These are phyloP conservation scores for Digitaria exilis DNA, from an alignment of 202 grass and related monocot species.

Conservation along the genomic window DNA sequence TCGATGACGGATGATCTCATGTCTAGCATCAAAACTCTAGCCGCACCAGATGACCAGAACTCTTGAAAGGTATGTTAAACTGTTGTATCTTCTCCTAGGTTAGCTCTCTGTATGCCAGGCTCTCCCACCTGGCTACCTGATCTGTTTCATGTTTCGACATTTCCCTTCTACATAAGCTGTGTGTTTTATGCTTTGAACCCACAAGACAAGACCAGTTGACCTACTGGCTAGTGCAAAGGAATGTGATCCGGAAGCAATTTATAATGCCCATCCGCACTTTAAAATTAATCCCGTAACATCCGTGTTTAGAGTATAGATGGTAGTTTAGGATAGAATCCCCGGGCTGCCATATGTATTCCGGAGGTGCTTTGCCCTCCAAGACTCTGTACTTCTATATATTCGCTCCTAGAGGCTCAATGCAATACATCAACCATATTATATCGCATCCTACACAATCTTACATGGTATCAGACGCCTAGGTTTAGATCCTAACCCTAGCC, in stretches of 20 bases:
- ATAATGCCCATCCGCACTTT: not conserved
- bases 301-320: no score
- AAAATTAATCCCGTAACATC: not conserved
- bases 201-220: not conserved
- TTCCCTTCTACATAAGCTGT: not conserved
- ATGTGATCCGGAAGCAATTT: not conserved
- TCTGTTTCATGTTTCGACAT: not conserved
- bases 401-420: no score
- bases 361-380: no score
- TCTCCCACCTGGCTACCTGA: not conserved
- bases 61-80: not conserved
- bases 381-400: no score
- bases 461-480: no score
- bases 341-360: no score
- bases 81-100: not conserved
- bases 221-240: not conserved
- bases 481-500: no score
- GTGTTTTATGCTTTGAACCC: not conserved
- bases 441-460: no score
- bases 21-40: not conserved
- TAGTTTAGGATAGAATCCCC: no score
- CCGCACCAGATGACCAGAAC: not conserved
- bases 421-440: no score
- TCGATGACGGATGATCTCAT: constrained; percentile 55
- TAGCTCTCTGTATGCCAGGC: not conserved